Conservation (phyloP, 1,139 yeast species). For the Blastobotrys indianensis region DNA sequence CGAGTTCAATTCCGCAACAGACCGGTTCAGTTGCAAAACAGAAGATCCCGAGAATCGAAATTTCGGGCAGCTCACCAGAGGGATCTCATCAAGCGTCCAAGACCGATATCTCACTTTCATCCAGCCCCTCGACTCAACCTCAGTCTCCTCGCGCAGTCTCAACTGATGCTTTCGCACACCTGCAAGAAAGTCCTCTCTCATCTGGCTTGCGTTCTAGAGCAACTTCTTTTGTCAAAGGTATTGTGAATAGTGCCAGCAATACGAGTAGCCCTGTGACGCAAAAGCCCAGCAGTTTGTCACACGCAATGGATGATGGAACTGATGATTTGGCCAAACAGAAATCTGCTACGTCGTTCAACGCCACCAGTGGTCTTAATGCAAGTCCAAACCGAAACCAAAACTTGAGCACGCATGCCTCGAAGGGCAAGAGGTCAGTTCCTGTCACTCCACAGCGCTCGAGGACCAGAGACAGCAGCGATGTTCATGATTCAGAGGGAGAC, state of each 20-base stretch:
- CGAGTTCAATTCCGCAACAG: neutral
- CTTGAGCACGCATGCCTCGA: neutral
- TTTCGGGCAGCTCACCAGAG: neutral
- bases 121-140: neutral
- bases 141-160: neutral
- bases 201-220: conserved; percentile 13
- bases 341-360: neutral
- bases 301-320: neutral
- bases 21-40: neutral
- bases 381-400: neutral
- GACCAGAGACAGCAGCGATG: conserved; percentile 5
- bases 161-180: too few relatives aligned
- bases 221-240: conserved; percentile 15
- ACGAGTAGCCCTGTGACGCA: conserved; percentile 1
- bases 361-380: neutral
- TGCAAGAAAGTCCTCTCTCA: conserved; percentile 2
- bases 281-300: neutral
- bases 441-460: neutral
- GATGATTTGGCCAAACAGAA: neutral
- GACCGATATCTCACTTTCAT: neutral
- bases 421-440: neutral
- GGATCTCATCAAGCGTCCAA: neutral
- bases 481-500: neutral
- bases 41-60: neutral
- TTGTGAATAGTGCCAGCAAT: conserved; percentile 5